phyloP scores from a whole-genome alignment of 106 monocot species.

The Dendrobium catenatum region DNA sequence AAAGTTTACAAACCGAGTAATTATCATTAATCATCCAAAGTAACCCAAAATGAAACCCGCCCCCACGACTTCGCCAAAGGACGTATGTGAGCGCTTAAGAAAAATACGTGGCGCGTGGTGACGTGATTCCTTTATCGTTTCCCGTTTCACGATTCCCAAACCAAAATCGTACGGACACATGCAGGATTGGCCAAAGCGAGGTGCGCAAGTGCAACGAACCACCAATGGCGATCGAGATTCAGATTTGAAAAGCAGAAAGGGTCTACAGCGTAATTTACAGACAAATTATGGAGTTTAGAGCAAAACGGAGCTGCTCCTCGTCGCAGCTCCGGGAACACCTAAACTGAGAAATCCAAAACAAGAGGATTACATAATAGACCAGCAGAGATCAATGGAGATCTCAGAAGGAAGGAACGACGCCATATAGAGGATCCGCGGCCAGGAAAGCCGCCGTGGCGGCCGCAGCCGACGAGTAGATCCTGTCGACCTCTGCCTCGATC shows the following conservation, averaged over 20 bases:
- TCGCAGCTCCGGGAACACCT: not conserved
- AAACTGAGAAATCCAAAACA: not conserved
- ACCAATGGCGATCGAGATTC: not conserved
- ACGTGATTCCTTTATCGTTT: no score
- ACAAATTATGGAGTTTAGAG: not conserved
- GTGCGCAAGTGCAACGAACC: not conserved
- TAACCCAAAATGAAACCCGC: no score
- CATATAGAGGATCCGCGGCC: slow-evolving; percentile 27
- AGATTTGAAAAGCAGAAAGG: not conserved
- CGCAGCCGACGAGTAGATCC: slow-evolving; percentile 19
- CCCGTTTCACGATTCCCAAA: not conserved
- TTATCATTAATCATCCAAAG: no score
- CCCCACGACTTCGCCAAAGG: no score
- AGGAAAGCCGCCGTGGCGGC: slow-evolving; percentile 11
- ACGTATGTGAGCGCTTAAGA: no score
- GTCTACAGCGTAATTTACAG: not conserved
- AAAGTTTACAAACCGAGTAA: no score
- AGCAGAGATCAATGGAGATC: not conserved
- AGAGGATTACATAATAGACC: not conserved
- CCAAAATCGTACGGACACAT: not conserved
- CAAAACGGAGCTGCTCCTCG: not conserved
- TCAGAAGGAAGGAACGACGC: slow-evolving; percentile 44
- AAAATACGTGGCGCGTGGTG: no score
- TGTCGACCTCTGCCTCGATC: slow-evolving; percentile 23
- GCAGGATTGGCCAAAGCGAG: not conserved